Evolutionary conservation across 139 green algal genomes (phyloP), one percentile per base, ranked within the genome.

Genomic region (Helicosporidium sp.): DNA sequence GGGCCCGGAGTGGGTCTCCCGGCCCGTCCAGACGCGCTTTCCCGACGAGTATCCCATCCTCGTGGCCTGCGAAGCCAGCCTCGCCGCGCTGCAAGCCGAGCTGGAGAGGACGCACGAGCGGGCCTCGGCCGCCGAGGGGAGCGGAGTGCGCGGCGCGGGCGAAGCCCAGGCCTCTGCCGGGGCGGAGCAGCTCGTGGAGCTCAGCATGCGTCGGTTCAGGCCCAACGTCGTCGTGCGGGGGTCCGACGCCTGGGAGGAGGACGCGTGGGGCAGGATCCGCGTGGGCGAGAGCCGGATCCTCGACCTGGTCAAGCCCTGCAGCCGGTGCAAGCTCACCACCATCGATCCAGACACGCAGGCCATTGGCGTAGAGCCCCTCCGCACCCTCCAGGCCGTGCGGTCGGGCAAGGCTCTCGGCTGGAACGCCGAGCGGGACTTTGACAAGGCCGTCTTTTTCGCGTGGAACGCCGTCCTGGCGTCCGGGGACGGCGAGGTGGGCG

Each of bases 191-290:
- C 31, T 37, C 31, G 13, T n/a, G n/a, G n/a, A 37, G 31, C 88
- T 87, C 52, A 67, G 80, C 46, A n/a, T n/a, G n/a, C n/a, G n/a
- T n/a, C 68, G 78, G 23, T 87, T 87, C 61, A 39, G 78, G 2
- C 68, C 78, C 20, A 87, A 87, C 57, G 60, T 87, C 26, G 59
- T 85, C 27, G 48, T 87, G 17, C 24, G 41, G 15, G 73, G 57
- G 0, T 44, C 42, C 1, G 27, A 5, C 4, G 24, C 49, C 3
- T 85, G 60, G 57, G 45, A 48, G 6, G 74, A 84, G 43, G 76
- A 85, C 31, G 23, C n/a, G 6, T 84, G 73, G 76, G n/a, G 19
- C 2, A 27, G 19, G 8, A 37, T 79, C 22, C 18, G 25, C 17
- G 31, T 76, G 2, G 26, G 49, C 13, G 16, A 23, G 22, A 4